Evolutionary conservation across 176 grass and related monocot genomes (phyloP), one percentile per base, ranked within the genome.

Genomic region (Rhynchospora pubera): DNA sequence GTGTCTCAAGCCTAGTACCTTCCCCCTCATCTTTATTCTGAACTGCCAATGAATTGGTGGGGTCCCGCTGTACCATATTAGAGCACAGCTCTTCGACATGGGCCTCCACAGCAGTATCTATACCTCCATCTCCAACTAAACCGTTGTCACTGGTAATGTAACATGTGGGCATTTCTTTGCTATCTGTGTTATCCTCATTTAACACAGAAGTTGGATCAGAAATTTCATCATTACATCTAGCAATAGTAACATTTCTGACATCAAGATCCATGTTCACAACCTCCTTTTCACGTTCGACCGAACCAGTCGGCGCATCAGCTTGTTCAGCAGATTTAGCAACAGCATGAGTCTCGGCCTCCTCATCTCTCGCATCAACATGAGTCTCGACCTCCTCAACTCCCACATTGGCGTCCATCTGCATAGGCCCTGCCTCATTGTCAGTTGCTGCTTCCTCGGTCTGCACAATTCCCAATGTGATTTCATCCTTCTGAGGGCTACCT

Each of bases 21-120:
- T 82, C 58, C 62, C 66, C 66, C 47, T 82, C 79, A 30, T 53
- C 79, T 82, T 52, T 67, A 18, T 66, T 51, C 47, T 82, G 44
- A 28, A 67, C 62, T 0, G 16, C 15, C 42, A 24, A 8, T 11
- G 16, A 64, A 39, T 62, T 34, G 66, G 8, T n/a, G 28, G 2
- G 8, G 10, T 67, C 79, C 39, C 13, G 10, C 45, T 82, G 61
- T 51, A 28, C 61, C 21, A 32, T 44, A 22, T 82, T 65, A 82
- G 79, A 50, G 10, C 47, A 15, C n/a, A 62, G 43, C 78, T 80
- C 59, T 47, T 22, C 78, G 6, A 21, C 34, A 62, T 24, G 50
- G 50, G 57, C 47, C 57, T 62, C 43, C 13, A 11, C 6, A 14
- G 55, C 32, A 59, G 39, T 62, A 62, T 28, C 57, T 45, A 57